Evolutionary conservation across 441 rosid species (phyloP).

Genomic region (Omphalea diandra): DNA sequence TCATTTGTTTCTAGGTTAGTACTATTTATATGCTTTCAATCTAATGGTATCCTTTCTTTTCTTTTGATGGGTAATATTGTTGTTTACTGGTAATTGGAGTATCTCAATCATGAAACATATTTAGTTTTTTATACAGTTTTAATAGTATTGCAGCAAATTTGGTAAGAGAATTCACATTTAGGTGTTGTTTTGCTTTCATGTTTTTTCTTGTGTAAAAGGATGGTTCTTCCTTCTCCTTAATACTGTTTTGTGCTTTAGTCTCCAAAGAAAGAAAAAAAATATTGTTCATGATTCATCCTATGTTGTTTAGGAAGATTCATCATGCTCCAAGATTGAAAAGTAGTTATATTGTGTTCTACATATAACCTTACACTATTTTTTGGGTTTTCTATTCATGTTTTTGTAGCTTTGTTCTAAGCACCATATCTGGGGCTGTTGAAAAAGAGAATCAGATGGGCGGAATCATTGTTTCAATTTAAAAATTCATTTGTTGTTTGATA

Average conservation of each 20-base stretch:
- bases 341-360: conserved; percentile 3
- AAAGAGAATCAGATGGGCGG: background rate
- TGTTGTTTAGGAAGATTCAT: background rate
- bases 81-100: background rate
- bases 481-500: background rate
- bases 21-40: conserved; percentile 10
- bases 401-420: background rate
- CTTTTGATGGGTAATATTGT: background rate
- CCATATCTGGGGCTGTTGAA: background rate
- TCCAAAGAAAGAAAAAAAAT: background rate
- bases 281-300: background rate
- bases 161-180: background rate
- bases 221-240: background rate
- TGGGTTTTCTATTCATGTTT: background rate
- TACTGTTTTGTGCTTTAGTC: background rate
- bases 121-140: background rate
- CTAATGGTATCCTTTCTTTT: background rate
- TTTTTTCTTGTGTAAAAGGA: background rate
- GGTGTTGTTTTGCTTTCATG: background rate
- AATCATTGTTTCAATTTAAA: background rate
- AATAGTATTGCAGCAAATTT: background rate
- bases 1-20: conserved; percentile 46
- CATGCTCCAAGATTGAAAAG: background rate
- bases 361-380: background rate
- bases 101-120: background rate